Base-by-base conservation (phyloP, 208 protist genomes). In the Baffinella frigidus region DNA sequence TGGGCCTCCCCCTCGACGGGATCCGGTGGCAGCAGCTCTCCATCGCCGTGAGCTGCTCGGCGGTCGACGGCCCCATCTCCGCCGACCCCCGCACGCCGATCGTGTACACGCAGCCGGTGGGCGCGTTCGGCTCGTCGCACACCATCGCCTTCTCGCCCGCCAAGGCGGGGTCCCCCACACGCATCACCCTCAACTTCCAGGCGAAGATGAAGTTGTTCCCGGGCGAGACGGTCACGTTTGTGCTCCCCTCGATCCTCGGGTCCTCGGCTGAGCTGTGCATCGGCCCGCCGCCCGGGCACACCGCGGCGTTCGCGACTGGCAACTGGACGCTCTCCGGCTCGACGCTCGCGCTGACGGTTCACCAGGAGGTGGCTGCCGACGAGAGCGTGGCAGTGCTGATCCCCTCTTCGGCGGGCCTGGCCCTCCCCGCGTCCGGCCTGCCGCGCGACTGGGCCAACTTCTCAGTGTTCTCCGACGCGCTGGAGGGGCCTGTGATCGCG, bases 381-480 rank as follows among this genome's bases (percentile, higher is more conserved):
- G 77, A 4, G 2, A 71, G 5, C 11, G 50, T 87, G 48, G 45
- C 77, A 87, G 77, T 87, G 27, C 17, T 41, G 24, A 67, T 87
- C 77, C 77, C 77, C 27, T 71, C 77, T 35, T 87, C 77, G 0
- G 43, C 77, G 33, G 77, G 77, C 50, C 77, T 87, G 39, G 61
- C 61, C 39, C 77, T 87, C 11, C 44, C 77, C n/a, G 20, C 48
- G 3, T 17, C 27, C 48, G 36, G 77, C 35, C 11, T 87, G 33
- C 2, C 17, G 39, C 0, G 36, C 20, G 39, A 87, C 44, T 36
- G 27, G 4, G 35, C 3, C 9, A 27, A 41, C 2, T 67, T 67
- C 43, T 27, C 48, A 9, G 36, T 87, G 27, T 56, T 43, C 27
- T 27, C 44, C 14, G 61, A 68, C 77, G 77, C 77, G 30, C 24